Evolutionary conservation across 2,329 filamentous ascomycete species (phyloP).

Genomic region (Aspergillus sp.): DNA sequence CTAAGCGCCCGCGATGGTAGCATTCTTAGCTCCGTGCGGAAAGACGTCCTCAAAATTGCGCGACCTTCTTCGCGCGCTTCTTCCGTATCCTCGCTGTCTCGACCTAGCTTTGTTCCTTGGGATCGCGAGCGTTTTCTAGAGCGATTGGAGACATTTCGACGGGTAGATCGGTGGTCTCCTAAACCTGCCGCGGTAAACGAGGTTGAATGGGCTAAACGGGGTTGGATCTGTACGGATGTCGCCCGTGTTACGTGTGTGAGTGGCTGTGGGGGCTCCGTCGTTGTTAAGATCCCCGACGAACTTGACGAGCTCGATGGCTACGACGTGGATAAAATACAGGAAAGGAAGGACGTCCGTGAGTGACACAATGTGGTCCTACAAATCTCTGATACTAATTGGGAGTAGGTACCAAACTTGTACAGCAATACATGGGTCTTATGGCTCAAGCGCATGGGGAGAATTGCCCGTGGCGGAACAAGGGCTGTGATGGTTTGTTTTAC

Average conservation of each 20-base stretch:
- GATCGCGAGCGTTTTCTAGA: conserved; percentile 80
- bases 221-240: conserved; percentile 81
- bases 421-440: conserved; percentile 73
- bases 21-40: conserved; percentile 23
- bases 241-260: conserved; percentile 80
- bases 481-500: conserved; percentile 71
- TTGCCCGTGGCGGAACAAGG: conserved; percentile 82
- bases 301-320: conserved; percentile 55
- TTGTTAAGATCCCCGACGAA: conserved; percentile 73
- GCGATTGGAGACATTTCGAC: conserved; percentile 82
- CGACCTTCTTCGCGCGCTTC: conserved; percentile 30
- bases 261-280: conserved; percentile 78
- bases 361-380: conserved; percentile 9
- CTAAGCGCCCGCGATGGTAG: conserved; percentile 24
- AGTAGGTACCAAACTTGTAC: conserved; percentile 65
- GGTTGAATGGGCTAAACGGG: conserved; percentile 90
- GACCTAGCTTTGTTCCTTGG: conserved; percentile 78
- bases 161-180: conserved; percentile 88
- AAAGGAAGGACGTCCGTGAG: conserved; percentile 45
- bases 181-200: conserved; percentile 86
- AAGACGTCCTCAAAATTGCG: conserved; percentile 26
- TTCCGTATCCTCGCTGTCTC: conserved; percentile 33
- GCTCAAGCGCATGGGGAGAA: conserved; percentile 72
- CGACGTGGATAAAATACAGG: conserved; percentile 42
- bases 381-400: neutral